Evolutionary conservation across 1,284 basidiomycete genomes (phyloP), one percentile per base, ranked within the genome.

Genomic region (Ganoderma boninense): DNA sequence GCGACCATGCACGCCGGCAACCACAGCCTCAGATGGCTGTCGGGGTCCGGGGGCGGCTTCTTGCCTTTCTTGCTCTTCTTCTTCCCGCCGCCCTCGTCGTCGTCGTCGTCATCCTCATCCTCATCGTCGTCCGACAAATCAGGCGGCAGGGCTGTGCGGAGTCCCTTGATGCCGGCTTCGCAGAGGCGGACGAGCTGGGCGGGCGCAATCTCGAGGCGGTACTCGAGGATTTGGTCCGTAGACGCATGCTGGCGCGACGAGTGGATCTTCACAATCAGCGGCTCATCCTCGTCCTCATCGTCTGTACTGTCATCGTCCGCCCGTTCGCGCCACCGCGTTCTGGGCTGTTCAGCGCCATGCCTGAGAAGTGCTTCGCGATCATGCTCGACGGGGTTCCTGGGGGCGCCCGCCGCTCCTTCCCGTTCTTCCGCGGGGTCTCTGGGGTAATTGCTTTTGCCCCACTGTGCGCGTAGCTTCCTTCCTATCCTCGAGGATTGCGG

Each of bases 1-100:
- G 83, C 81, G 10, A 96, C 86, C 84, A 96, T 91, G 70, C 87
- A 90, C 18, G 91, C 92, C 0, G 94, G 92, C 83, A 94, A 85
- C 92, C 92, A 94, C 43, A 95, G 76, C 38, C 92, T 84, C 73
- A 93, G 75, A 73, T 86, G 84, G 66, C 82, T 83, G 38, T 82
- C 69, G 6, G 92, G 86, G 73, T 86, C 84, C 4, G 85, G 81
- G 7, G 86, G 84, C 16, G 79, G 75, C 70, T 83, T 86, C 77
- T 84, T 84, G 16, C 73, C 74, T 73, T 74, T 78, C 75, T 80
- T 84, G 57, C 74, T 77, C 26, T 67, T 71, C 42, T 69, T 75
- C 43, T 74, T 77, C 52, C 73, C 76, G 11, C 77, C 82, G 5
- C 80, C 81, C 14, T 82, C 84, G 2, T 74, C 77, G 14, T 75